Conservation (phyloP, 345 rosid genomes). For the Lepidium africanum region DNA sequence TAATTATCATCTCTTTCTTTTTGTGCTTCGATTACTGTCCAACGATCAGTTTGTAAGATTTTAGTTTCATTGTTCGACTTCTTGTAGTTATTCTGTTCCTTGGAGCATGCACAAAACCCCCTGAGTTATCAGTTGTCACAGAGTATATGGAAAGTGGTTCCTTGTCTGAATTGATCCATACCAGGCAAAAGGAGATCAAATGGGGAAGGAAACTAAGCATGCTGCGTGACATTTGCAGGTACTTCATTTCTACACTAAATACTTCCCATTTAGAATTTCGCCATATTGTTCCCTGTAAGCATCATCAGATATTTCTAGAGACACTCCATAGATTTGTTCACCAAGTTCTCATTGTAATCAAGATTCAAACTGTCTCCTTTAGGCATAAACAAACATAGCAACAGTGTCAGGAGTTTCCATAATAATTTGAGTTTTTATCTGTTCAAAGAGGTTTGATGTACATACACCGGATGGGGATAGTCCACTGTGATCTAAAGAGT, state of each 20-base stretch:
- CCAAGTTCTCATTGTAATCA: neutral
- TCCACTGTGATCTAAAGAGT: conserved; percentile 72
- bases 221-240: conserved; percentile 91
- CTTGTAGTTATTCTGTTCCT: conserved; percentile 74
- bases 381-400: neutral
- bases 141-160: conserved; percentile 87
- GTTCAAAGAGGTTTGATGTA: conserved; percentile 82
- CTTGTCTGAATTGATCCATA: conserved; percentile 55
- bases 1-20: conserved; percentile 25
- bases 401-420: neutral
- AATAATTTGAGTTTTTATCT: neutral
- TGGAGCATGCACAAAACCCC: conserved; percentile 91
- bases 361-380: neutral
- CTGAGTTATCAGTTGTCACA: conserved; percentile 69
- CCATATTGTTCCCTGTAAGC: neutral
- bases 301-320: neutral
- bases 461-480: conserved; percentile 81
- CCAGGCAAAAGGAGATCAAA: conserved; percentile 40
- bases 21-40: neutral
- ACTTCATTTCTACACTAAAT: neutral
- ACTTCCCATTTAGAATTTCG: neutral
- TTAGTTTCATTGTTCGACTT: neutral
- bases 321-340: neutral
- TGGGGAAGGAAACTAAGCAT: conserved; percentile 62
- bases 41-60: neutral